phyloP scores from a whole-genome alignment of 768 basidiomycete species.

The Porphyrellus cyaneotinctus region DNA sequence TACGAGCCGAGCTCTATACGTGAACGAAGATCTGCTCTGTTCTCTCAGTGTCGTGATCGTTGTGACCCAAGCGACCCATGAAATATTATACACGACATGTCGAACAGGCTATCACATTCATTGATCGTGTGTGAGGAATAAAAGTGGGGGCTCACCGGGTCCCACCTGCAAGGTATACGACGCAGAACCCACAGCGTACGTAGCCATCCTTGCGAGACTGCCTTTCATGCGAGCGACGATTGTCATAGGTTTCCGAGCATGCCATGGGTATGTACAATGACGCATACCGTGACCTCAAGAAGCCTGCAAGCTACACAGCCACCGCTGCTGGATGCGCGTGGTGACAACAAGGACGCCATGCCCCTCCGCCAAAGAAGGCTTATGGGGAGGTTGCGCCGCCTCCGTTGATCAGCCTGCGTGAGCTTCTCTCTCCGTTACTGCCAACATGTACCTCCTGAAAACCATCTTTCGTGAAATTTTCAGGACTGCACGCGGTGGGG shows the following conservation, averaged over 20 bases:
- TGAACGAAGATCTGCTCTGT: constrained; percentile 13
- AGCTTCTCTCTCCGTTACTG: background rate
- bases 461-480: background rate
- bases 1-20: constrained; percentile 16
- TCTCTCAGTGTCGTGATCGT: constrained; percentile 13
- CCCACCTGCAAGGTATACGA: too few species aligned
- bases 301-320: background rate
- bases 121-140: too few species aligned
- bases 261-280: too few species aligned
- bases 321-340: background rate
- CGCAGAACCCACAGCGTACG: too few species aligned
- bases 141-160: too few species aligned
- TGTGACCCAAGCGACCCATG: too few species aligned
- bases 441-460: background rate
- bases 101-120: too few species aligned
- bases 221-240: too few species aligned
- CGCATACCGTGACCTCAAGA: too few species aligned
- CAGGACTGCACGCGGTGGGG: background rate
- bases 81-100: too few species aligned
- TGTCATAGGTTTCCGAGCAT: too few species aligned
- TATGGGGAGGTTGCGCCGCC: background rate
- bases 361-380: background rate
- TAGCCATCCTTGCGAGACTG: too few species aligned
- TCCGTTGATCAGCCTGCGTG: background rate
- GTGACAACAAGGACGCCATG: background rate